Evolutionary conservation across 164 flowering plant species (phyloP).

Genomic region (Dillenia suffruticosa): DNA sequence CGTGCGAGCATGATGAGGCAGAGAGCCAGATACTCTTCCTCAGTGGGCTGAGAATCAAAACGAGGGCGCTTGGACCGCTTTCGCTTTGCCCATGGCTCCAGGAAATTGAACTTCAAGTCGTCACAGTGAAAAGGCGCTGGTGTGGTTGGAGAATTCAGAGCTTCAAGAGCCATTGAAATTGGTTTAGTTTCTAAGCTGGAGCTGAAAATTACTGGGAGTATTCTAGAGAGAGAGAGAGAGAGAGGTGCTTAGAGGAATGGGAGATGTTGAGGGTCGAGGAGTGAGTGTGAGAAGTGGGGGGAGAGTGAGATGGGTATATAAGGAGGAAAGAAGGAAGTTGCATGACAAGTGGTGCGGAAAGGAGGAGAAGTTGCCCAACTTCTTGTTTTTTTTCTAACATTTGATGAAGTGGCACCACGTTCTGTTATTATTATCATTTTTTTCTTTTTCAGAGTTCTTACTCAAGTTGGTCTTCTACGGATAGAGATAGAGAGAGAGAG

Average conservation of each 20-base stretch:
- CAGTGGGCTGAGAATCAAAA: slow-evolving; percentile 19
- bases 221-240: not conserved
- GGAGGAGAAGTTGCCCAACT: slow-evolving; percentile 4
- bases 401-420: not conserved
- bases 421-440: not conserved
- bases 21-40: slow-evolving; percentile 62
- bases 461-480: not conserved
- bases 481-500: not conserved
- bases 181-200: not conserved
- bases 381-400: no score
- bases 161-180: slow-evolving; percentile 40
- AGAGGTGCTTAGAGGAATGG: not conserved
- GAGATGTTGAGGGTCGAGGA: not conserved
- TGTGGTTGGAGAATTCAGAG: slow-evolving; percentile 36
- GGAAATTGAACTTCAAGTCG: slow-evolving; percentile 9
- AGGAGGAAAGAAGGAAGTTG: slow-evolving; percentile 32
- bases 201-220: not conserved
- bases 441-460: not conserved
- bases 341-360: slow-evolving; percentile 31
- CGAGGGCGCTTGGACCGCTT: slow-evolving; percentile 54
- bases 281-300: slow-evolving; percentile 1
- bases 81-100: slow-evolving; percentile 46
- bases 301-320: slow-evolving; percentile 4
- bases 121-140: slow-evolving; percentile 16
- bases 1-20: slow-evolving; percentile 67